phyloP scores from a whole-genome alignment of 1,284 basidiomycete genomes.

The Fomes fomentarius region DNA sequence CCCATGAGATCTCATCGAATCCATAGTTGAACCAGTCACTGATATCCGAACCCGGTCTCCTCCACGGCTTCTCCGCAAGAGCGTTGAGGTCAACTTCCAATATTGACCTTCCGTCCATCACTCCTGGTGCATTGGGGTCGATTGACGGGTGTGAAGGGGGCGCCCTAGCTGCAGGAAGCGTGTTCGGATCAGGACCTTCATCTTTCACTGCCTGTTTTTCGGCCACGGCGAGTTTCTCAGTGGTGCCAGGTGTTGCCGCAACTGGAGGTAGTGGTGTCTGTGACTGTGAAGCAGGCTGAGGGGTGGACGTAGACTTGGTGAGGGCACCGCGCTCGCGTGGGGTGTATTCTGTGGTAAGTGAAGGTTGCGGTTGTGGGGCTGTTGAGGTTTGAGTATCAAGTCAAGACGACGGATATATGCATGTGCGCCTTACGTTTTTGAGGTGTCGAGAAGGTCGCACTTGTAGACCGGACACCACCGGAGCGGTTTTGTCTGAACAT shows the following conservation, averaged over 20 bases:
- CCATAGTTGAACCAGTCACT: slow-evolving; percentile 99
- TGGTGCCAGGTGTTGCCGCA: slow-evolving; percentile 28
- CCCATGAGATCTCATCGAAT: slow-evolving; percentile 97
- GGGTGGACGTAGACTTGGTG: slow-evolving; percentile 30
- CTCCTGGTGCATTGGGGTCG: slow-evolving; percentile 67
- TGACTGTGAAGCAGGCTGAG: slow-evolving; percentile 27
- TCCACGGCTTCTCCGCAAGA: slow-evolving; percentile 90
- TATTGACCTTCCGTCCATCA: slow-evolving; percentile 80
- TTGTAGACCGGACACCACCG: slow-evolving; percentile 32
- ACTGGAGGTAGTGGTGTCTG: slow-evolving; percentile 33
- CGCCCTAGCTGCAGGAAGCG: slow-evolving; percentile 64
- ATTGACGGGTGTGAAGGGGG: slow-evolving; percentile 79
- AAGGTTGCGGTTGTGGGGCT: slow-evolving; percentile 48
- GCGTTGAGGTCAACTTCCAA: slow-evolving; percentile 87
- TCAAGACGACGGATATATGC: not conserved
- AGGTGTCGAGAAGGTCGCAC: slow-evolving; percentile 39
- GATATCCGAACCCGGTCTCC: slow-evolving; percentile 89
- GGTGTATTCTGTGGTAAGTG: slow-evolving; percentile 89
- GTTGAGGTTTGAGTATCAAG: slow-evolving; percentile 6
- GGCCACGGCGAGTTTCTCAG: slow-evolving; percentile 26
- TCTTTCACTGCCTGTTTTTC: slow-evolving; percentile 25
- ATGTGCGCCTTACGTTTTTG: slow-evolving; percentile 39
- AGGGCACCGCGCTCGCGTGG: slow-evolving; percentile 71
- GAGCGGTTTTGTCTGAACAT: slow-evolving; percentile 21
- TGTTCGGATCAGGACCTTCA: slow-evolving; percentile 58